Evolutionary conservation across 169 alveolate genomes (phyloP), one percentile per base, ranked within the genome.

Genomic region (Nephromyces sp.): DNA sequence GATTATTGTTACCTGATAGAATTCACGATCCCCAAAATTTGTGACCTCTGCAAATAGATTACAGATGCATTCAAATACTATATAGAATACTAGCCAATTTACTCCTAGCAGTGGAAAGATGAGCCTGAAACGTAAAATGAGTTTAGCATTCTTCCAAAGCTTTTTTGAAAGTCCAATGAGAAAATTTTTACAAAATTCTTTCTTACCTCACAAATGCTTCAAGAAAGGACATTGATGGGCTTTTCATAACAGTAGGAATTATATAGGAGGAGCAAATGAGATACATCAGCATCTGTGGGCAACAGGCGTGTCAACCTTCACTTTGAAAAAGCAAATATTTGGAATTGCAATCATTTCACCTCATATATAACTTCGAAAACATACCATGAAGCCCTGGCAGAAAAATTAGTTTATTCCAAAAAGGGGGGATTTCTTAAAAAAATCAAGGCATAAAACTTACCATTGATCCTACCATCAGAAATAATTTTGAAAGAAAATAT

Each of bases 11-110:
- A 81, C 89, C 34, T 78, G 74, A 63, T 86, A 88, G 74, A 88
- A 88, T 34, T 84, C 74, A 34, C 93, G 74, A 61, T 88, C 89
- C 0, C 86, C 93, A 70, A 86, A 88, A 64, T 82, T 78, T 4
- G 86, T 74, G 31, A 88, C 35, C 34, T 88, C 93, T 0, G 92
- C 93, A 6, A 84, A 84, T 15, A 84, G 30, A 68, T 86, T 86
- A 66, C 82, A 74, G 32, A 84, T 82, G 35, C 85, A 77, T 74
- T 88, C 93, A 66, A 83, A 88, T 6, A 82, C 32, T 0, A 88
- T 63, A 67, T 80, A 80, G 75, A 86, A 88, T 0, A 80, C 32
- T 28, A 80, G 76, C 5, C 74, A 27, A 24, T 57, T 75, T 6
- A 51, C 35, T 29, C 69, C 68, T 27, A 75, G 75, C 32, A 73